Evolutionary conservation across 2,329 filamentous ascomycete genomes (phyloP).

Genomic region (Diaporthe humulicola): DNA sequence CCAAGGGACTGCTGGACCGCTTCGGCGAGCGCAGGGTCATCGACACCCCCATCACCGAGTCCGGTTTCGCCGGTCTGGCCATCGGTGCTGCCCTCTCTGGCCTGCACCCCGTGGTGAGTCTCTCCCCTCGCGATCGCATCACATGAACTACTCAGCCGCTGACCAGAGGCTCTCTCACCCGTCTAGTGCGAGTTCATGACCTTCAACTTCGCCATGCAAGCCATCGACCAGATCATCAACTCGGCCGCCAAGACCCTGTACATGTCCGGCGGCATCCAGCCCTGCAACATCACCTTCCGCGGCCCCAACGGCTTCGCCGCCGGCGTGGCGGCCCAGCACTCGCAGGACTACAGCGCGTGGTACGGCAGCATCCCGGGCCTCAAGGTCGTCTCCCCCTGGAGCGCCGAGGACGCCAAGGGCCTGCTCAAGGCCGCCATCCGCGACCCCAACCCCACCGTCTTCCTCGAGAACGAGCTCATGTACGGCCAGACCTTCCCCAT

Average conservation of each 20-base stretch:
- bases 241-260: constrained; percentile 99
- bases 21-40: constrained; percentile 98
- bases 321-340: constrained; percentile 97
- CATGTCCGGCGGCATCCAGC: constrained; percentile 99
- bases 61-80: constrained; percentile 92
- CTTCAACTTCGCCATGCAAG: constrained; percentile 99
- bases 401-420: constrained; percentile 97
- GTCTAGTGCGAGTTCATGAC: constrained; percentile 98
- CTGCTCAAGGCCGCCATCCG: constrained; percentile 97
- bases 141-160: neutral
- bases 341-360: constrained; percentile 98
- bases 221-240: constrained; percentile 99
- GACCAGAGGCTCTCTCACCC: neutral
- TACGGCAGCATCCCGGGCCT: constrained; percentile 98
- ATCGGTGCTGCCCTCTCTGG: constrained; percentile 96
- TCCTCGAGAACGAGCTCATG: constrained; percentile 89
- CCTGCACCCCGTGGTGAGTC: constrained; percentile 89
- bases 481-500: constrained; percentile 97
- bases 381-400: constrained; percentile 97
- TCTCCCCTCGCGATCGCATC: neutral
- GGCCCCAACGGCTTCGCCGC: constrained; percentile 98
- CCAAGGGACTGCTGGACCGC: constrained; percentile 95
- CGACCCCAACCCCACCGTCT: constrained; percentile 96
- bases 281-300: constrained; percentile 99
- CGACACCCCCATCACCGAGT: constrained; percentile 98